phyloP scores from a whole-genome alignment of 2,329 filamentous ascomycete genomes.

The Beauveria varroae region DNA sequence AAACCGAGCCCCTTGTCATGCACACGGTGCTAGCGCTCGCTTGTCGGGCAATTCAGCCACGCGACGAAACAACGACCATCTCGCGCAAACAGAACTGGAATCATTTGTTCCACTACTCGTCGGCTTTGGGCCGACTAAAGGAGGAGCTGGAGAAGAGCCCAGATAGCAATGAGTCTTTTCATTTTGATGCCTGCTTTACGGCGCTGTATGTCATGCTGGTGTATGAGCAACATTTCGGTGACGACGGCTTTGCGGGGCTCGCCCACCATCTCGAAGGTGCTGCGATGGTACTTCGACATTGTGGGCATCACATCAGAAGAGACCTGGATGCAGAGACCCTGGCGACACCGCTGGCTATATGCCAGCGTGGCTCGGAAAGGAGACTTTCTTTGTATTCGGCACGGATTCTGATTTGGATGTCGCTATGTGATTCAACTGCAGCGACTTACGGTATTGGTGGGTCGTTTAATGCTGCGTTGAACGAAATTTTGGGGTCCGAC shows the following conservation, averaged over 20 bases:
- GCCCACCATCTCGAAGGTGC: constrained; percentile 26
- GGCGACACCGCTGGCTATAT: neutral
- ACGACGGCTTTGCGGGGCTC: constrained; percentile 22
- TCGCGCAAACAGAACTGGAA: constrained; percentile 8
- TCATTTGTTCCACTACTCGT: constrained; percentile 23
- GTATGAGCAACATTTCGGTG: constrained; percentile 30
- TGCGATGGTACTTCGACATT: constrained; percentile 22
- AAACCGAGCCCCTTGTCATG: constrained; percentile 27
- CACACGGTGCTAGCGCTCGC: constrained; percentile 28
- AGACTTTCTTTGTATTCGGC: constrained; percentile 25
- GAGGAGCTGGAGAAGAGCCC: constrained; percentile 18
- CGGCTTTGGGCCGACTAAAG: constrained; percentile 24
- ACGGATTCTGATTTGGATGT: constrained; percentile 27
- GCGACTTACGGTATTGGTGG: constrained; percentile 26
- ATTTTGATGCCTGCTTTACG: constrained; percentile 24
- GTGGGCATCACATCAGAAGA: constrained; percentile 12
- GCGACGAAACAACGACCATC: constrained; percentile 11
- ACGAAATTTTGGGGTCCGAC: constrained; percentile 2
- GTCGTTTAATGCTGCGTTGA: constrained; percentile 22
- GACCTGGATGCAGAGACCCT: neutral
- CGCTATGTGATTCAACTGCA: constrained; percentile 23
- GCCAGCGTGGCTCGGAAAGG: neutral
- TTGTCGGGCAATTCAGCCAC: constrained; percentile 23
- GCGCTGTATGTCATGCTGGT: constrained; percentile 28
- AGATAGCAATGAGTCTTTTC: constrained; percentile 14